Percentiles rank a stretch among this genome's conserved stretches.
Conservation (phyloP, 352 stramenopile genomes). For the Globisporangium nagaii region DNA sequence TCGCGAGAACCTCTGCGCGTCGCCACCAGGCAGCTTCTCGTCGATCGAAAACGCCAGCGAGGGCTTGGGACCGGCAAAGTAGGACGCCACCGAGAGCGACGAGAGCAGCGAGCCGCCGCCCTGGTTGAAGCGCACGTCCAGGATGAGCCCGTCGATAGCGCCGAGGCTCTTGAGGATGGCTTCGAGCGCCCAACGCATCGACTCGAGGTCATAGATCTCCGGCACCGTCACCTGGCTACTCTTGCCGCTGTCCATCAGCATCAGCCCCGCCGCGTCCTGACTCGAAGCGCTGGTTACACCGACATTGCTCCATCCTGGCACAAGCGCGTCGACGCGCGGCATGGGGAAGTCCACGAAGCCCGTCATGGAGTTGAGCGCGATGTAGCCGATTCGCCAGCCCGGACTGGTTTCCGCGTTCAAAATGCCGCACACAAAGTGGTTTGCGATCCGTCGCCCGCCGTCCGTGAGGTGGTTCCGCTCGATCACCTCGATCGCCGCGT, state of each 20-base stretch:
- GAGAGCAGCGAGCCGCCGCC: constrained; percentile 62
- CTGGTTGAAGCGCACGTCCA: constrained; percentile 74
- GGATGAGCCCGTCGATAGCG: constrained; percentile 63
- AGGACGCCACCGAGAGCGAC: constrained; percentile 61
- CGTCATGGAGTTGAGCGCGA: constrained; percentile 62
- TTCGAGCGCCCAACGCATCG: constrained; percentile 84
- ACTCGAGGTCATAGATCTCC: constrained; percentile 83
- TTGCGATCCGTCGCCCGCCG: constrained; percentile 43
- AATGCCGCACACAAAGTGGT: constrained; percentile 67
- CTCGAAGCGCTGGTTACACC: no score
- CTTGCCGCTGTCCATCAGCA: constrained; percentile 15
- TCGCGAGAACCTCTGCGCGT: constrained; percentile 39
- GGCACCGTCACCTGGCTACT: constrained; percentile 35
- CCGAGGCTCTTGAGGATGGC: constrained; percentile 60
- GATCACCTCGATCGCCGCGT: constrained; percentile 33
- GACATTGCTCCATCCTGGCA: constrained; percentile 35
- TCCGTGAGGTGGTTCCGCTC: constrained; percentile 54
- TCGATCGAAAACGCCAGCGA: constrained; percentile 61
- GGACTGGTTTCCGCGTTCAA: constrained; percentile 68
- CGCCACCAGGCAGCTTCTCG: constrained; percentile 39
- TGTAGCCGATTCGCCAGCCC: constrained; percentile 75
- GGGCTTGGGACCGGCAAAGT: constrained; percentile 51
- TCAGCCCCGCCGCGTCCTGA: constrained; percentile 4
- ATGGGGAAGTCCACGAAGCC: constrained; percentile 80
- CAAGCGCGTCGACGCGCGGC: constrained; percentile 48